Conservation (phyloP, 345 rosid species). For the Crucihimalaya himalaica region DNA sequence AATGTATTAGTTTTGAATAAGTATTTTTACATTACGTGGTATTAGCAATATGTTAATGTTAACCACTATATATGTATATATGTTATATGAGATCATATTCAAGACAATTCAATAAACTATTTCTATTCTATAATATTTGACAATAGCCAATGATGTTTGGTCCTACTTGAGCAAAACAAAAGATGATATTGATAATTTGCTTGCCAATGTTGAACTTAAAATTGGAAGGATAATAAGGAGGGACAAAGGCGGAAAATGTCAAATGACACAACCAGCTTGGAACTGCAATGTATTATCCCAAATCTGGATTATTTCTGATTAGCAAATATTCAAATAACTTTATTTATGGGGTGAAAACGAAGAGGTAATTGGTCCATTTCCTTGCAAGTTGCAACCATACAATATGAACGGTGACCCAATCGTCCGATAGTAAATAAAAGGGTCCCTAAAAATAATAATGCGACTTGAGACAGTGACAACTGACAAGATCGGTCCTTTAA, state of each 20-base stretch:
- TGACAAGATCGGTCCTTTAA: slow-evolving; percentile 22
- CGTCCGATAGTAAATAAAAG: not conserved
- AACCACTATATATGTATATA: no score
- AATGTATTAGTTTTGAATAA: no score
- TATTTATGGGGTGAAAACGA: not conserved
- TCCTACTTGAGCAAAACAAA: not conserved
- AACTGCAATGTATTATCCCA: not conserved
- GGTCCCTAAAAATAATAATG: slow-evolving; percentile 20
- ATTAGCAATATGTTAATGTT: no score
- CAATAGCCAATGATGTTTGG: not conserved
- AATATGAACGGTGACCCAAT: slow-evolving; percentile 30
- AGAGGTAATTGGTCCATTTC: slow-evolving; percentile 26
- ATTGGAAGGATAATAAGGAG: not conserved
- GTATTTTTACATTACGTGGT: no score
- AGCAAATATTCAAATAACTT: not conserved
- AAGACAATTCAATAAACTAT: no score
- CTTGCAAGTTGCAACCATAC: slow-evolving; percentile 35
- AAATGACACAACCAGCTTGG: not conserved
- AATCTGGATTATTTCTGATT: not conserved
- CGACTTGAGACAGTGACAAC: slow-evolving; percentile 33
- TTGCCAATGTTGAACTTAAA: not conserved
- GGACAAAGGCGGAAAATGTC: not conserved
- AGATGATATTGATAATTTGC: slow-evolving; percentile 17
- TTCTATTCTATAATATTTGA: no score
- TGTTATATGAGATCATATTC: no score